These are phyloP conservation scores for Scheffersomyces parashehatae DNA, from an alignment of 1,139 yeast species.

Conservation along the genomic window DNA sequence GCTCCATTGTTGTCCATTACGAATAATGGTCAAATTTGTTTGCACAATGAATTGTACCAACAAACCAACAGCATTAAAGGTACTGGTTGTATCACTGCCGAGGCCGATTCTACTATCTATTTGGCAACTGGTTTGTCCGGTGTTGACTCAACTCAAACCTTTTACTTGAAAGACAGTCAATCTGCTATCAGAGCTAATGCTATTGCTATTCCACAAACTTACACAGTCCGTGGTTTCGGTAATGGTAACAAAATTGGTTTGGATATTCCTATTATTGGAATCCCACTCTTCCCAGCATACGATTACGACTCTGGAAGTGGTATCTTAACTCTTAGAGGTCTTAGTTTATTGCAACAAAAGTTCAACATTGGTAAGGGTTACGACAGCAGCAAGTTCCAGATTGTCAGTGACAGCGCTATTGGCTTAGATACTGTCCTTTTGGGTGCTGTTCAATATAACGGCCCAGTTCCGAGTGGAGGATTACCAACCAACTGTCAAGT, in stretches of 20 bases:
- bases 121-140: slow-evolving; percentile 13
- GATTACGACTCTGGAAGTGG: slow-evolving; percentile 15
- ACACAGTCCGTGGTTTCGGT: slow-evolving; percentile 10
- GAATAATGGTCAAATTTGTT: slow-evolving; percentile 23
- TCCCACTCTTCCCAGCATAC: slow-evolving; percentile 9
- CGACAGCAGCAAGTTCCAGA: slow-evolving; percentile 5
- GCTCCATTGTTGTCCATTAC: slow-evolving; percentile 7
- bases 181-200: slow-evolving; percentile 19
- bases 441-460: slow-evolving; percentile 20
- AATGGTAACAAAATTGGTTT: slow-evolving; percentile 7
- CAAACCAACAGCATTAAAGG: slow-evolving; percentile 19
- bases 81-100: slow-evolving; percentile 22
- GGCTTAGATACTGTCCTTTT: slow-evolving; percentile 13
- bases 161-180: slow-evolving; percentile 15
- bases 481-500: slow-evolving; percentile 3
- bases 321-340: slow-evolving; percentile 12
- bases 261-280: slow-evolving; percentile 1
- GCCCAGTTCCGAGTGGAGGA: slow-evolving; percentile 7
- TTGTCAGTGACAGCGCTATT: slow-evolving; percentile 5
- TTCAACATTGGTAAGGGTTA: slow-evolving; percentile 18
- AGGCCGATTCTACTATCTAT: slow-evolving; percentile 15
- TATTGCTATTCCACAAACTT: slow-evolving; percentile 4
- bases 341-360: slow-evolving; percentile 1
- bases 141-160: slow-evolving; percentile 13
- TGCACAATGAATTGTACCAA: slow-evolving; percentile 17